Base-by-base conservation (phyloP, 768 basidiomycete species). In the Calocybe gangraenosa region DNA sequence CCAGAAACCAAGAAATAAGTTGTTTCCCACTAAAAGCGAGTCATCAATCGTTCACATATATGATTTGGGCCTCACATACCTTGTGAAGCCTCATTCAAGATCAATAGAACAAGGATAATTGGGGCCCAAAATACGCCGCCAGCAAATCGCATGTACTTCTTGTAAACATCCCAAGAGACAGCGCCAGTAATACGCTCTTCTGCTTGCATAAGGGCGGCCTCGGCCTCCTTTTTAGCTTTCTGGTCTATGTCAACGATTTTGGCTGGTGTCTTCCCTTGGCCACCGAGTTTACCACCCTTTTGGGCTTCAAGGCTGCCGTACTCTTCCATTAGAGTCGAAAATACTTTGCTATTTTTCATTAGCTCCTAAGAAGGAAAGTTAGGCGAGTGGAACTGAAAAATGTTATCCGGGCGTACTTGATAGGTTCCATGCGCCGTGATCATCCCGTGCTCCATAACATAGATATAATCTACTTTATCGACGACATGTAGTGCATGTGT, bases 1-100 rank as follows among this genome's bases (percentile, higher is more conserved):
- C 87, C 87, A 91, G 52, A 81, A 87, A 0, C 85, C 85, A 15
- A 91, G 71, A 66, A 84, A 79, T 3, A 91, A 59, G 23, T 75
- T 82, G 51, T 77, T 82, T 0, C 73, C 78, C 23, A 88, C 84
- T 77, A 43, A 17, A 25, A 28, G 2, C 20, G 5, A 14, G 13
- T 22, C 2, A 13, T 18, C 31, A 3, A 47, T 35, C 7, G 20
- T 25, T 11, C 11, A 21, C 35, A 3, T 32, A 9, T 11, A 10
- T 8, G 17, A 5, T 14, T 13, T 40, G 3, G 23, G 32, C 14
- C 18, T 18, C 15, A 41, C 60, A 13, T 15, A 79, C 81, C 80
- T 62, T 70, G 65, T 15, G 78, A 65, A 1, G 58, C 70, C 57
- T 87, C 79, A 9, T 61, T 62, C 0, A 83, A 37, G 3, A 69